Base-by-base conservation (phyloP, 1,284 basidiomycete species). In the Rhodotorula sp. region DNA sequence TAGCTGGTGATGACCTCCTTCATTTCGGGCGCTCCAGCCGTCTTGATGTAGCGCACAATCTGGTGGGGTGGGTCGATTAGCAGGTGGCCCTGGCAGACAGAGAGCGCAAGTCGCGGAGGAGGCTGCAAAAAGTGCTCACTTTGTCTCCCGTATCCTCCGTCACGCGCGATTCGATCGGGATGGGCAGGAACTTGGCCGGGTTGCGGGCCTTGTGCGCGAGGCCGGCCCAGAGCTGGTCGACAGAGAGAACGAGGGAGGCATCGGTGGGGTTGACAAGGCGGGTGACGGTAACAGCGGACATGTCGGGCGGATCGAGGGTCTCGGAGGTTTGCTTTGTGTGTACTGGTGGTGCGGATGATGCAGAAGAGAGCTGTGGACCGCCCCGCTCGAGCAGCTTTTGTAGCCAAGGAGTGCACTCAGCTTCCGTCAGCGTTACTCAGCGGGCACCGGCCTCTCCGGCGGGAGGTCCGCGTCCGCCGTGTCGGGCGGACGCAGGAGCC, bases 261-360 rank as follows among this genome's bases (percentile, higher is more conserved):
- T 66, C 66, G 19, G 56, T 56, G 1, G 69, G 72, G 57, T 74
- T 71, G 56, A 74, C 54, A 14, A 50, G 48, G 45, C 66, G 61
- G 4, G 64, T 68, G 4, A 54, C 56, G n/a, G 72, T 65, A 60
- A 70, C 67, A 4, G 68, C 42, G 34, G 68, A 42, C 64, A 65
- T 65, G 34, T 4, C 4, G 55, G 17, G 23, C 13, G 21, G 49
- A n/a, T 34, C 34, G 34, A 34, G 34, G 34, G 34, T 34, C 34
- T 34, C 34, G 34, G 34, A 34, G 34, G 34, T 9, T 50, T 8
- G 21, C 4, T 9, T 3, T 50, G 21, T 5, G 49, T 8, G 23
- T 10, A 21, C 23, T 23, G 16, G 21, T n/a, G 9, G 9, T n/a
- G 23, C 23, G 21, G n/a, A 5, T 50, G 49, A 8, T 21, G 4